Evolutionary conservation across 2,329 filamentous ascomycete species (phyloP).

Genomic region (Clathrospora elynae): DNA sequence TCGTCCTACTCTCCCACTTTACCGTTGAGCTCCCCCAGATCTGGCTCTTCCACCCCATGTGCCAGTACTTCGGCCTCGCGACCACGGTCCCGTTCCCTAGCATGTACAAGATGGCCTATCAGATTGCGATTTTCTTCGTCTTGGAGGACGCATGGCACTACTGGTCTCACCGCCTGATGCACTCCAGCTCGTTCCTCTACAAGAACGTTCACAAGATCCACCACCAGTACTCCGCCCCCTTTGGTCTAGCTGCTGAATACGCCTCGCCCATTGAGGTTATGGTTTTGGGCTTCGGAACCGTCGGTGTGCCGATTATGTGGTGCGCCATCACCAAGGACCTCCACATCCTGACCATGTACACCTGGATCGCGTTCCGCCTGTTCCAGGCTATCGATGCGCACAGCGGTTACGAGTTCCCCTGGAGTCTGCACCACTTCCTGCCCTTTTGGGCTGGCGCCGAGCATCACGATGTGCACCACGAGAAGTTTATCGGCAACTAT

Average conservation of each 20-base stretch:
- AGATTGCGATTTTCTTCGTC: conserved; percentile 93
- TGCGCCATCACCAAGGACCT: conserved; percentile 82
- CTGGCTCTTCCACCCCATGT: conserved; percentile 98
- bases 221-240: conserved; percentile 97
- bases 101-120: conserved; percentile 82
- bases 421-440: conserved; percentile 92
- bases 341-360: conserved; percentile 96
- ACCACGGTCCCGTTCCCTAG: conserved; percentile 90
- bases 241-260: conserved; percentile 95
- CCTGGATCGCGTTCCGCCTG: conserved; percentile 89
- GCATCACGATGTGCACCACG: conserved; percentile 96
- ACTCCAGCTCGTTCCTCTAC: conserved; percentile 88
- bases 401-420: conserved; percentile 97
- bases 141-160: conserved; percentile 99
- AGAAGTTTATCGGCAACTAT: conserved; percentile 99
- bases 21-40: conserved; percentile 98
- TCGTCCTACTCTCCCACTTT: conserved; percentile 94
- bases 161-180: conserved; percentile 89
- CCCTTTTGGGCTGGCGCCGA: conserved; percentile 98
- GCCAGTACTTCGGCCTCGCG: conserved; percentile 86
- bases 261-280: conserved; percentile 97
- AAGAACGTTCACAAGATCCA: conserved; percentile 98
- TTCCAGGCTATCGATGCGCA: conserved; percentile 98
- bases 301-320: conserved; percentile 82
- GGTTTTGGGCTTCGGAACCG: conserved; percentile 85